These are phyloP conservation scores for Hypoxylon cercidicola DNA, from an alignment of 495 filamentous ascomycete species.

Conservation along the genomic window DNA sequence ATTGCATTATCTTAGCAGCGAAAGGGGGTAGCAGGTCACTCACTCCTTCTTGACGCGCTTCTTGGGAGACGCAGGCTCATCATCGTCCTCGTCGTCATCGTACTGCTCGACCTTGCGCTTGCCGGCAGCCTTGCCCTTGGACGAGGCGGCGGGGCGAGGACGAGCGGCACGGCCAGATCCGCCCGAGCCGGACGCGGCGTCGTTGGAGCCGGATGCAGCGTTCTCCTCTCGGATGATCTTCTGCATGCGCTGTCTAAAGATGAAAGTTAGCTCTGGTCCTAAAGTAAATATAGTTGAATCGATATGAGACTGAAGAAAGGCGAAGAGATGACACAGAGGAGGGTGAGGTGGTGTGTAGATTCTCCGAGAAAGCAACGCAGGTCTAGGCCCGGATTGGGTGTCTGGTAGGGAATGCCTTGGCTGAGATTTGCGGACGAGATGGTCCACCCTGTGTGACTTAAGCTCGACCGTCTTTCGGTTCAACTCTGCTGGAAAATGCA, in stretches of 20 bases:
- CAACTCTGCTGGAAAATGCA: no score
- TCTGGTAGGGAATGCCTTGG: no score
- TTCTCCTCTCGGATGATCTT: slow-evolving; percentile 3
- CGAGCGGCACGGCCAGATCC: no score
- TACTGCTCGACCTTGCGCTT: neutral
- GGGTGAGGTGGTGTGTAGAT: neutral
- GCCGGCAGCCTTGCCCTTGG: neutral
- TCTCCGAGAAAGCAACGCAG: no score
- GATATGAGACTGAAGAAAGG: neutral
- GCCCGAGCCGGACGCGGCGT: no score
- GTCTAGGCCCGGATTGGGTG: no score
- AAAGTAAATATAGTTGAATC: no score
- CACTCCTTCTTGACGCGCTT: slow-evolving; percentile 17
- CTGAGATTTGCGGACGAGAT: no score
- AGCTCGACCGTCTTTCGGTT: no score
- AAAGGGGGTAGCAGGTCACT: neutral
- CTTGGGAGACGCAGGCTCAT: slow-evolving; percentile 1
- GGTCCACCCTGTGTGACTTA: no score
- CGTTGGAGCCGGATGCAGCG: neutral
- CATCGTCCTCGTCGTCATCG: slow-evolving; percentile 5
- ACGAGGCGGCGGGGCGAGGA: no score
- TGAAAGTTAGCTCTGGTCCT: slow-evolving; percentile 11
- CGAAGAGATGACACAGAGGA: neutral
- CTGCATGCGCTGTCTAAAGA: slow-evolving; percentile 29
- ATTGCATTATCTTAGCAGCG: neutral